Base-by-base conservation (phyloP, 176 grass and related monocot species). In the Tillandsia leiboldiana region DNA sequence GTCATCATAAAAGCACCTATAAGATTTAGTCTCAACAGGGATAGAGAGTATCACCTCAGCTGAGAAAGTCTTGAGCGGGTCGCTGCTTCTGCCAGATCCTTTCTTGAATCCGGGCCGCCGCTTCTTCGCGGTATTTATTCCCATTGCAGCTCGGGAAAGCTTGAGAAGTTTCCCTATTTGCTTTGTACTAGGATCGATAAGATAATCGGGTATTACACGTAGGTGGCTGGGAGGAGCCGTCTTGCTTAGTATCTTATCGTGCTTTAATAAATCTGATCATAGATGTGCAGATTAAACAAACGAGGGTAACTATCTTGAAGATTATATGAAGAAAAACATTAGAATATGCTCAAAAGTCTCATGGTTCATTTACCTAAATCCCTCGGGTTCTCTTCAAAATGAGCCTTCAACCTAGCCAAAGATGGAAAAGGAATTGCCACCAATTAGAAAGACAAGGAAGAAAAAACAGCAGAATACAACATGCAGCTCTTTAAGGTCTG, bases 361-460 rank as follows among this genome's bases (percentile, higher is more conserved):
- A n/a, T 65, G 48, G 68, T 67, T 11, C 73, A 47, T 59, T 68
- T 87, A 99, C 94, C 94, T 61, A 99, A 80, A 62, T 99, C 94
- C 74, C 84, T 92, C 11, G 94, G 89, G 76, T 99, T 93, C 54
- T 88, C 87, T 78, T 88, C 87, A 79, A 99, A 99, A 84, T 99
- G 89, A 81, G 89, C 85, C 75, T 97, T 97, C 86, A 93, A 78
- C 72, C 89, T 97, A 81, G 48, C 63, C 49, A 29, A 71, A 51
- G 53, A 82, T 70, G 50, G 33, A 77, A 48, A 61, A 20, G 20
- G 15, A 11, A 59, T 49, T 9, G 12, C 4, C 22, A 58, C 47
- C 17, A 69, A 26, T 47, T 26, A 20, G 17, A 22, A 69, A 51
- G 15, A 42, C 8, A 50, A 63, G 50, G 10, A 56, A 71, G 56